Base-by-base conservation (phyloP, 148 eudicot genomes). In the Agrostemma githago region DNA sequence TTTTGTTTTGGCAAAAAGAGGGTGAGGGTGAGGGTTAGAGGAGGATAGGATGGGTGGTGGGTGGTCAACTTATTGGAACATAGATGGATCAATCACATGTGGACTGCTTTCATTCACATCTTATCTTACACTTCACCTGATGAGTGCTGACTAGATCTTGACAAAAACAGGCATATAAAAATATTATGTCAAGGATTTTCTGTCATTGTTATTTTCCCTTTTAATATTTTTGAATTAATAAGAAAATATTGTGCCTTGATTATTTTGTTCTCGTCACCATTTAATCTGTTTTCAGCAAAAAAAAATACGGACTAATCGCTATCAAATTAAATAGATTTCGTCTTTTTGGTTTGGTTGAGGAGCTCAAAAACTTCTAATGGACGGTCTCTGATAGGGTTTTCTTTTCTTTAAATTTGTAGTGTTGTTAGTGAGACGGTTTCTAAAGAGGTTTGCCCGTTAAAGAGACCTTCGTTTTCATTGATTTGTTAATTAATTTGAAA, bases 21-120 rank as follows among this genome's bases (percentile, higher is more conserved):
- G 41, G 9, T 15, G 43, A 53, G 72, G 39, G 54, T 71, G 65
- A 9, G 46, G 17, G 66, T 40, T 20, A 4, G 40, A 39, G 56
- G 34, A 9, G 9, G 54, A 75, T 65, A 9, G 9, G 54, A 75
- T 65, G 75, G 67, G 79, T 67, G 37, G 19, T 59, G 34, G n/a
- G n/a, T n/a, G 73, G 69, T 76, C 79, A 80, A 80, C 43, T 71
- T 21, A 44, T 34, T 56, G 12, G n/a, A 76, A 72, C 76, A 53
- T 38, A 59, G 72, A 37, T 72, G 82, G 78, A 80, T 57, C 58
- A 38, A 76, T 80, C 79, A 76, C 83, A 76, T 76, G 83, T 80
- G 83, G 77, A 61, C 77, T 80, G 64, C 63, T 73, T 76, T 76
- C 71, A 72, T 72, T 64, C 79, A 39, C 69, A 76, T 76, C 83